Evolutionary conservation across 129 eudicot species (phyloP).

Genomic region (Centella asiatica): DNA sequence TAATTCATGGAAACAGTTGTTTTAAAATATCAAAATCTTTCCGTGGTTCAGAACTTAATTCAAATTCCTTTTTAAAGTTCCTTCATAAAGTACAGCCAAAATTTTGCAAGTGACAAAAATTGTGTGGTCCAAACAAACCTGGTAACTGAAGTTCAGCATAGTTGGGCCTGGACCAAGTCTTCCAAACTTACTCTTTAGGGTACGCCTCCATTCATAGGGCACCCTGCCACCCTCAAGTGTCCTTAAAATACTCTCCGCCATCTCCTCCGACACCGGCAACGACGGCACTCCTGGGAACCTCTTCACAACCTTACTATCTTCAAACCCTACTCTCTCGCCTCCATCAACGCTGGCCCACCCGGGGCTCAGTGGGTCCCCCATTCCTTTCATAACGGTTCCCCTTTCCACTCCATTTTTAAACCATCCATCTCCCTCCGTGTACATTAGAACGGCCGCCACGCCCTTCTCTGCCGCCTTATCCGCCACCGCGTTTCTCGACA

Average conservation of each 20-base stretch:
- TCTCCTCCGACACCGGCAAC: conserved; percentile 55
- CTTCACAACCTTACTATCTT: conserved; percentile 32
- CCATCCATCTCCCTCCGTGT: conserved; percentile 37
- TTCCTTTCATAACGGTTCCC: conserved; percentile 76
- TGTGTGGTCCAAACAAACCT: conserved; percentile 43
- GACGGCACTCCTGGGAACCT: conserved; percentile 65
- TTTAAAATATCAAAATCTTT: too few species aligned
- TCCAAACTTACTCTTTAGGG: conserved; percentile 10
- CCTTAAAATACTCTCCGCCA: conserved; percentile 51
- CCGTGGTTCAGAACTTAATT: too few species aligned
- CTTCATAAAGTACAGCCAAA: neutral
- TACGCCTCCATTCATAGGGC: conserved; percentile 43
- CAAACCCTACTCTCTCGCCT: conserved; percentile 40
- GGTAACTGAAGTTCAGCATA: conserved; percentile 55
- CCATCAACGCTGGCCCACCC: conserved; percentile 65
- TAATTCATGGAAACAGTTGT: too few species aligned
- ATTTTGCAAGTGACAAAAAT: neutral
- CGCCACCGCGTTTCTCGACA: conserved; percentile 60
- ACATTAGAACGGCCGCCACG: conserved; percentile 72
- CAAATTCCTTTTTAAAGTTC: too few species aligned
- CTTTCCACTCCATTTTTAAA: conserved; percentile 63
- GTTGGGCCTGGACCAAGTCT: conserved; percentile 84
- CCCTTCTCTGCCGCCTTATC: conserved; percentile 68
- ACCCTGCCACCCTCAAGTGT: conserved; percentile 49
- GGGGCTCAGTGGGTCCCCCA: conserved; percentile 82